These are phyloP conservation scores for Coprinopsis cinerea DNA, from an alignment of 768 basidiomycete genomes.

Conservation along the genomic window DNA sequence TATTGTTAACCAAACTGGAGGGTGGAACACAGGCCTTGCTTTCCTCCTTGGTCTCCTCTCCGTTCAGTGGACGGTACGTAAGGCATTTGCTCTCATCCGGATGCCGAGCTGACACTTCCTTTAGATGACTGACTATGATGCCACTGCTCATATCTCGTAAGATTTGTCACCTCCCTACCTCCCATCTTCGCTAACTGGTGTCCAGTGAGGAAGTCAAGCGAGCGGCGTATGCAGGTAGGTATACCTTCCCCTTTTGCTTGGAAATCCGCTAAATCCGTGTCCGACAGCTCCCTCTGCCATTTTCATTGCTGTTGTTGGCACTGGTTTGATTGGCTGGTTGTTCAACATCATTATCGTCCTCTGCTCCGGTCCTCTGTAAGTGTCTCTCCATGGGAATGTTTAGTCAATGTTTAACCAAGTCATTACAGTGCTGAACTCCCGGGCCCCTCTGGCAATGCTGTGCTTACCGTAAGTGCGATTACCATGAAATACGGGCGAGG, in stretches of 20 bases:
- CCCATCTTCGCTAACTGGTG: slow-evolving; percentile 8
- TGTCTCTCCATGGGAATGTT: slow-evolving; percentile 6
- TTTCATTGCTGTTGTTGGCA: slow-evolving; percentile 67
- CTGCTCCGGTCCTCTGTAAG: slow-evolving; percentile 72
- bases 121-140: slow-evolving; percentile 55
- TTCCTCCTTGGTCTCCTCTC: slow-evolving; percentile 82
- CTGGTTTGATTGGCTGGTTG: slow-evolving; percentile 76
- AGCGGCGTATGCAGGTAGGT: slow-evolving; percentile 67
- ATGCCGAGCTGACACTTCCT: background rate
- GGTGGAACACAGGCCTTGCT: slow-evolving; percentile 71
- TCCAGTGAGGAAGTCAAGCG: slow-evolving; percentile 72
- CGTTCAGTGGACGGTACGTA: slow-evolving; percentile 80
- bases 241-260: slow-evolving; percentile 1
- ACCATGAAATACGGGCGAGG: no score
- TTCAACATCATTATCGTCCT: slow-evolving; percentile 84
- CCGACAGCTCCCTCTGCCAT: slow-evolving; percentile 48
- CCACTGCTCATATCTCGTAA: slow-evolving; percentile 77
- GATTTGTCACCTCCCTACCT: slow-evolving; percentile 21
- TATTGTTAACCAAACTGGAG: slow-evolving; percentile 75
- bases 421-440: slow-evolving; percentile 48
- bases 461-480: slow-evolving; percentile 53
- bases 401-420: background rate
- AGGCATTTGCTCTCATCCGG: background rate
- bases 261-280: slow-evolving; percentile 7
- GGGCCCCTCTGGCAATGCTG: slow-evolving; percentile 64